A percentile compares a stretch with the other conserved stretches of the same genome.
Conservation (phyloP, 805 yeast genomes). For the Lipomyces yamanashiensis region DNA sequence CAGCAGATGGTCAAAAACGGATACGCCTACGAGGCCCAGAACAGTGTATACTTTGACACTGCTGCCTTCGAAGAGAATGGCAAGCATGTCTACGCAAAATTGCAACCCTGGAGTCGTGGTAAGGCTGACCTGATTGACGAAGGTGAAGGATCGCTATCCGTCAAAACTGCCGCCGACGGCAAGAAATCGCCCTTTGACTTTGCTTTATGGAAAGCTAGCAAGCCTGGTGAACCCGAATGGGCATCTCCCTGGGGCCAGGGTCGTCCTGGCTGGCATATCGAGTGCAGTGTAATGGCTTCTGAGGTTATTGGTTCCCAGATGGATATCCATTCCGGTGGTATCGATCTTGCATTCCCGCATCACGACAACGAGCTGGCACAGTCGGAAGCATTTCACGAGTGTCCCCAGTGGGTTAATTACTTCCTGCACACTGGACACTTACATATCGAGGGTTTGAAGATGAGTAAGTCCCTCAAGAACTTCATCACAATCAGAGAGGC, state of each 20-base stretch:
- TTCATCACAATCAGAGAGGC: slow-evolving; percentile 95
- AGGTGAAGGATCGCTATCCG: slow-evolving; percentile 87
- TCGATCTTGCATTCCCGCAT: slow-evolving; percentile 97
- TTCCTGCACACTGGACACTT: slow-evolving; percentile 96
- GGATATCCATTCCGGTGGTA: slow-evolving; percentile 97
- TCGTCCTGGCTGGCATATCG: slow-evolving; percentile 99
- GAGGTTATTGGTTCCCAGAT: slow-evolving; percentile 80
- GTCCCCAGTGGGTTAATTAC: slow-evolving; percentile 94
- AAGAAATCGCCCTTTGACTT: slow-evolving; percentile 83
- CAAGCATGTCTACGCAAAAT: slow-evolving; percentile 86
- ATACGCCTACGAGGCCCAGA: slow-evolving; percentile 77
- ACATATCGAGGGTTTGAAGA: slow-evolving; percentile 97
- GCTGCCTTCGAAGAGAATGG: slow-evolving; percentile 71
- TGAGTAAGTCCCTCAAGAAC: slow-evolving; percentile 94
- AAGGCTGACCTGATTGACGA: slow-evolving; percentile 82
- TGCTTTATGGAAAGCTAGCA: slow-evolving; percentile 95
- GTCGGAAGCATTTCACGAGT: slow-evolving; percentile 88
- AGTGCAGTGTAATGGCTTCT: slow-evolving; percentile 98
- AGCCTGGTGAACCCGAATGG: slow-evolving; percentile 98
- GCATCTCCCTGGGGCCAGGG: slow-evolving; percentile 95
- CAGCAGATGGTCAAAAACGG: slow-evolving; percentile 72
- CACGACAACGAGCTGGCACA: slow-evolving; percentile 99
- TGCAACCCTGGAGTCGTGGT: slow-evolving; percentile 98
- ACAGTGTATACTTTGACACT: slow-evolving; percentile 96
- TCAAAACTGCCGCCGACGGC: slow-evolving; percentile 51